phyloP scores from a whole-genome alignment of 2,329 filamentous ascomycete genomes.

The Monilinia fructigena region DNA sequence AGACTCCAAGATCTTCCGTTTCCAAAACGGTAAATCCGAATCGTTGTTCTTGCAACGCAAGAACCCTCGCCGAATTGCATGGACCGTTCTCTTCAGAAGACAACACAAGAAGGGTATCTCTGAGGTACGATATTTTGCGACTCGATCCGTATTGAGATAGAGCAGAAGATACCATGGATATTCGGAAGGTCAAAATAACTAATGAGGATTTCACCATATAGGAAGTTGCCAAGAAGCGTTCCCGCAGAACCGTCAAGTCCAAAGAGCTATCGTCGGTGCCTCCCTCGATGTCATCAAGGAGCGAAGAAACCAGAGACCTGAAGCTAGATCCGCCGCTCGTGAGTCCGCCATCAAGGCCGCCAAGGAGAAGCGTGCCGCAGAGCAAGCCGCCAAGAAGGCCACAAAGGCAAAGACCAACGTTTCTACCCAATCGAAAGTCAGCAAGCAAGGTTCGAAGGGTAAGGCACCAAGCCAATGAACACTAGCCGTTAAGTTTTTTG shows the following conservation, averaged over 20 bases:
- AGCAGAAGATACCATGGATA: conserved; percentile 17
- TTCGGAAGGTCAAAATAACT: conserved; percentile 9
- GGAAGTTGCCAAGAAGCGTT: conserved; percentile 99
- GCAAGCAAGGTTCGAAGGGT: conserved; percentile 98
- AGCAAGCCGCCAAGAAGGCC: conserved; percentile 91
- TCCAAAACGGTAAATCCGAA: conserved; percentile 99
- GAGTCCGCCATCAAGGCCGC: conserved; percentile 88
- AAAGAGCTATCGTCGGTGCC: conserved; percentile 98
- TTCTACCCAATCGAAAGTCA: conserved; percentile 63
- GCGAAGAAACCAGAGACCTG: conserved; percentile 89
- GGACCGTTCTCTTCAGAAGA: conserved; percentile 97
- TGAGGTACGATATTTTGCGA: conserved; percentile 70
- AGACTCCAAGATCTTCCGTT: conserved; percentile 99
- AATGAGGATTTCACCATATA: conserved; percentile 46
- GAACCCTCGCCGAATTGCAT: conserved; percentile 99
- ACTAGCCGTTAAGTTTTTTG: conserved; percentile 70
- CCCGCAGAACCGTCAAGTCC: conserved; percentile 97
- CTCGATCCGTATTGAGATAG: not conserved
- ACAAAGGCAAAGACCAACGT: conserved; percentile 96
- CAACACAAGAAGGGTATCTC: conserved; percentile 99
- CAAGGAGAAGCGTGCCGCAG: conserved; percentile 96
- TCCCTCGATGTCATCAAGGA: conserved; percentile 99
- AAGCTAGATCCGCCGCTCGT: conserved; percentile 91
- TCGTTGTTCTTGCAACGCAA: conserved; percentile 99
- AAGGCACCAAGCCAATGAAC: conserved; percentile 76